Conservation (phyloP, 2,329 filamentous ascomycete species). For the Trichoderma koningiopsis region DNA sequence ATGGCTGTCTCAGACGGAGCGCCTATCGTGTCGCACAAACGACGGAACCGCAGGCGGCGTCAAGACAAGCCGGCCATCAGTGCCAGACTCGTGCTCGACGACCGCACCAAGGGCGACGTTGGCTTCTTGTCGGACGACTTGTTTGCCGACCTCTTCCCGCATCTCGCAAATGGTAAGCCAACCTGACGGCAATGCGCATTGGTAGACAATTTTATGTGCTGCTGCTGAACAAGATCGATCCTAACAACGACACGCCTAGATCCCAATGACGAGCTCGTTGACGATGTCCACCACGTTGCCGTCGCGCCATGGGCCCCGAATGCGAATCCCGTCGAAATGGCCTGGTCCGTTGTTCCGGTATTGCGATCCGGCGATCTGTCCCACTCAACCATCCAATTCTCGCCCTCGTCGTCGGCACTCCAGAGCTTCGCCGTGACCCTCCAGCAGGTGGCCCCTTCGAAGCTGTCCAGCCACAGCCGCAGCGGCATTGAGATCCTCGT, state of each 20-base stretch:
- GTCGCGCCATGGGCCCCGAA: conserved; percentile 73
- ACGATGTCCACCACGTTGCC: conserved; percentile 64
- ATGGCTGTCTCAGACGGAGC: conserved; percentile 38
- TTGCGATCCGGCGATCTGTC: conserved; percentile 65
- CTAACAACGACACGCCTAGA: conserved; percentile 28
- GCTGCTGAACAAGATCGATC: neutral
- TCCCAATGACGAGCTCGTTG: conserved; percentile 40
- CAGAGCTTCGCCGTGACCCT: conserved; percentile 77
- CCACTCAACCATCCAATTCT: conserved; percentile 78
- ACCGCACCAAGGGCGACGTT: conserved; percentile 80
- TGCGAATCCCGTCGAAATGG: conserved; percentile 59
- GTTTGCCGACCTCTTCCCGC: conserved; percentile 77
- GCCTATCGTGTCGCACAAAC: conserved; percentile 37
- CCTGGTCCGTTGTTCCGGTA: conserved; percentile 86
- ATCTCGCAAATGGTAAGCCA: conserved; percentile 55
- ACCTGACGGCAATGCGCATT: neutral
- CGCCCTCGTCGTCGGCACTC: conserved; percentile 69
- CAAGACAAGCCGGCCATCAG: conserved; percentile 75
- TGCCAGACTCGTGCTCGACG: conserved; percentile 81
- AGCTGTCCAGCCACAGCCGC: conserved; percentile 71
- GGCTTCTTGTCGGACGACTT: conserved; percentile 87
- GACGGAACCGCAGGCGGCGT: conserved; percentile 55
- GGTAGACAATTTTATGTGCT: too few relatives aligned
- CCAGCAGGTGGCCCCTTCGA: conserved; percentile 73
- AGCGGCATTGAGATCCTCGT: conserved; percentile 82